Conservation (phyloP, 78 protist species). For the Capsaspora owczarzaki region DNA sequence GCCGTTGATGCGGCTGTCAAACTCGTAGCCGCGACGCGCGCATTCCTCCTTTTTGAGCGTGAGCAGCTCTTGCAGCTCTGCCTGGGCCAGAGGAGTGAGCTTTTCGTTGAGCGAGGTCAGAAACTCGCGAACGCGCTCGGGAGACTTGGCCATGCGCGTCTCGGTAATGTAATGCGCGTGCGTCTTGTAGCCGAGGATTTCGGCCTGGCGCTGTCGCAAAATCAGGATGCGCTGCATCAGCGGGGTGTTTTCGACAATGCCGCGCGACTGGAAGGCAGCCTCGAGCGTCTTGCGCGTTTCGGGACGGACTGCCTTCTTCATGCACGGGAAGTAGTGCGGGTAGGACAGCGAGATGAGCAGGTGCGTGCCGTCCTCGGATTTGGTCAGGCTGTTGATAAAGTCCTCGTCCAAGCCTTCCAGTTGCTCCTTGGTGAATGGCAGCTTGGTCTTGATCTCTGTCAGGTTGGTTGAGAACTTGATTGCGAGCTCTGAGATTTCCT, state of each 20-base stretch:
- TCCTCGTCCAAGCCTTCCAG: conserved; percentile 39
- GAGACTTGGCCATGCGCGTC: conserved; percentile 3
- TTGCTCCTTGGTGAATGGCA: conserved; percentile 11
- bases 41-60: not conserved
- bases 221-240: not conserved
- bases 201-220: not conserved
- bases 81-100: not conserved
- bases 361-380: conserved; percentile 15
- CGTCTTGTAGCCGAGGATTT: conserved; percentile 19
- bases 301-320: conserved; percentile 14
- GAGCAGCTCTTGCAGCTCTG: conserved; percentile 1
- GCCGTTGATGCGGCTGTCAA: conserved; percentile 17
- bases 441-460: conserved; percentile 37
- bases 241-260: conserved; percentile 13
- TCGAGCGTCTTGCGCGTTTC: conserved; percentile 20
- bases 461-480: conserved; percentile 19
- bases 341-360: conserved; percentile 26
- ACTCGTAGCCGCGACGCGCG: not conserved
- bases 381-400: not conserved
- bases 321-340: conserved; percentile 35
- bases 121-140: not conserved
- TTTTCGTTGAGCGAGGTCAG: not conserved
- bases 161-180: conserved; percentile 32
- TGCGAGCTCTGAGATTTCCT: not conserved
- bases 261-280: conserved; percentile 7